Conservation (phyloP, 2,329 filamentous ascomycete genomes). For the Colletotrichum shisoi region DNA sequence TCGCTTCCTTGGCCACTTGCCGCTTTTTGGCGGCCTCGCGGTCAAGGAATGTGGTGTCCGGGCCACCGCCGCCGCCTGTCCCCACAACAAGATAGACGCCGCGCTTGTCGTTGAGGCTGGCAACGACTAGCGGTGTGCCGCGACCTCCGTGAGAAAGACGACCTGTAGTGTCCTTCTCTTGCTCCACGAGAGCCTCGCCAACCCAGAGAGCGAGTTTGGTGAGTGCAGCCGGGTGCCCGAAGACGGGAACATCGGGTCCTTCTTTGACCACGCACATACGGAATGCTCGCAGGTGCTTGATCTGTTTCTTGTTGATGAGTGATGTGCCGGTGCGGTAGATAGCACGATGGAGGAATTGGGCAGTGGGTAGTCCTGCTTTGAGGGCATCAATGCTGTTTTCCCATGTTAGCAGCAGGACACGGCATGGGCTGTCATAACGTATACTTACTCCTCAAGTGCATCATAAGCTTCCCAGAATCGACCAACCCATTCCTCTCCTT, state of each 20-base stretch:
- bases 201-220: conserved; percentile 96
- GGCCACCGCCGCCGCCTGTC: conserved; percentile 84
- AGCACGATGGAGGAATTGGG: conserved; percentile 87
- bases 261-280: conserved; percentile 96
- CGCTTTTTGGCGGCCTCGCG: conserved; percentile 71
- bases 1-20: conserved; percentile 68
- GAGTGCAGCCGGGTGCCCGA: conserved; percentile 89
- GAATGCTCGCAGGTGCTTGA: conserved; percentile 90
- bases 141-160: conserved; percentile 72
- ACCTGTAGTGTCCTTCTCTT: conserved; percentile 80
- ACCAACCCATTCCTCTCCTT: conserved; percentile 70
- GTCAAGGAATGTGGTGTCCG: conserved; percentile 73
- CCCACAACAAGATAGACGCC: conserved; percentile 93
- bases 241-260: conserved; percentile 87
- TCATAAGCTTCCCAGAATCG: conserved; percentile 78
- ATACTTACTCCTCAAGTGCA: conserved; percentile 70
- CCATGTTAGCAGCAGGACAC: conserved; percentile 53
- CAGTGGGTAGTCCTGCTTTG: conserved; percentile 78
- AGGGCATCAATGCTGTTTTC: conserved; percentile 73
- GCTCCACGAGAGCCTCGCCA: conserved; percentile 87
- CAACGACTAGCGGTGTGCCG: conserved; percentile 87
- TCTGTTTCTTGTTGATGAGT: conserved; percentile 90
- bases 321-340: conserved; percentile 93
- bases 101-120: conserved; percentile 83
- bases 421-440: conserved; percentile 45